A percentile compares a stretch with the other conserved stretches of the same genome.
These are phyloP conservation scores for Mortierella sp. DNA, from an alignment of 371 early-diverging fungal species.

Conservation along the genomic window DNA sequence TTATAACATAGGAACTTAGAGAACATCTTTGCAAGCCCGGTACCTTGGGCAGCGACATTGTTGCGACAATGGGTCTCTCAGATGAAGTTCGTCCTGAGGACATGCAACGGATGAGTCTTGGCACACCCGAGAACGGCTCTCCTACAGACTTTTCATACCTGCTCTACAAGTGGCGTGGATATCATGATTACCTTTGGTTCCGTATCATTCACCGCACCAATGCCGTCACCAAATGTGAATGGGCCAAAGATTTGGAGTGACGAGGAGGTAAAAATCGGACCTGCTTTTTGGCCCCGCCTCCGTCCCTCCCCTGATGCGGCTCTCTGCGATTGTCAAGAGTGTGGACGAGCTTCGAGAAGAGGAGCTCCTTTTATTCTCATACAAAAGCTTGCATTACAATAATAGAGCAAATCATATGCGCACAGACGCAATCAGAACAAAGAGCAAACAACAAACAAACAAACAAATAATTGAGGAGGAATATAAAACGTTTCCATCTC, in stretches of 20 bases:
- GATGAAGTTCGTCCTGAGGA: conserved; percentile 53
- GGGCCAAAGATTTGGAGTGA: too few relatives aligned
- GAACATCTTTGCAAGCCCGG: conserved; percentile 57
- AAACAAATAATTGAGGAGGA: too few relatives aligned
- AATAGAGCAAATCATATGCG: not conserved
- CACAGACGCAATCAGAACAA: not conserved
- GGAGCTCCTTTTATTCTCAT: too few relatives aligned
- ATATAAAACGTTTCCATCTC: too few relatives aligned
- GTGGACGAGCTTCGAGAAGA: too few relatives aligned
- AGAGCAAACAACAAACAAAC: too few relatives aligned
- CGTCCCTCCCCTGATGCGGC: too few relatives aligned
- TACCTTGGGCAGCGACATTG: conserved; percentile 40
- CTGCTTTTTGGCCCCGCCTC: too few relatives aligned
- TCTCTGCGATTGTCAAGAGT: too few relatives aligned
- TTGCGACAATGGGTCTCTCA: conserved; percentile 27
- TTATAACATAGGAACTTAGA: conserved; percentile 21
- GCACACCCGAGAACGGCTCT: not conserved
- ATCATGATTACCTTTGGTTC: conserved; percentile 67
- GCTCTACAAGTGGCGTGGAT: conserved; percentile 67
- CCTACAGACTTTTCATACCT: conserved; percentile 41
- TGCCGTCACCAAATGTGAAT: conserved; percentile 54
- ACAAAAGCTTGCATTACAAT: too few relatives aligned
- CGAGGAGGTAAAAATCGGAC: too few relatives aligned
- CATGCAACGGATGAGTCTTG: not conserved
- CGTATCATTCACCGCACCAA: conserved; percentile 40